These are phyloP conservation scores for Quercus rubra DNA, from an alignment of 306 rosid genomes.

Conservation along the genomic window DNA sequence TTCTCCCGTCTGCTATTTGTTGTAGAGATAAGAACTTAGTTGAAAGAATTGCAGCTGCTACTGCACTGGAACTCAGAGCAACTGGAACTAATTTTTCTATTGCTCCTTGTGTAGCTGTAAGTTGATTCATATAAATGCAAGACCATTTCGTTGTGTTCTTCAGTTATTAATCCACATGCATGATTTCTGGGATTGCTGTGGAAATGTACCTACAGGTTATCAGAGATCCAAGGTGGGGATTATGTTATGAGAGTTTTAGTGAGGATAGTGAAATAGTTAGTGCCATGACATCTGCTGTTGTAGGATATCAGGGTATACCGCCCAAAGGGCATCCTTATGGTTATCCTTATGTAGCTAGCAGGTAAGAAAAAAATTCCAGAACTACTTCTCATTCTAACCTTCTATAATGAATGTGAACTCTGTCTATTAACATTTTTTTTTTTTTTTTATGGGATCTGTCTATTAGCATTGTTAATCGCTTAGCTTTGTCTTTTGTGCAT, in stretches of 20 bases:
- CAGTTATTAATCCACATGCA: too few relatives aligned
- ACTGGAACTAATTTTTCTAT: too few relatives aligned
- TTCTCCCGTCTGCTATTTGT: too few relatives aligned
- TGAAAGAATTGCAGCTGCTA: too few relatives aligned
- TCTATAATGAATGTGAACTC: not conserved
- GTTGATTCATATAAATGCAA: too few relatives aligned
- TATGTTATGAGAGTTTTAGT: conserved; percentile 70
- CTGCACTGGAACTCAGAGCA: too few relatives aligned
- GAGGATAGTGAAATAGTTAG: conserved; percentile 74
- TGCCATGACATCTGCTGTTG: conserved; percentile 62
- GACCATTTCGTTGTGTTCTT: too few relatives aligned
- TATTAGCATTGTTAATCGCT: too few relatives aligned
- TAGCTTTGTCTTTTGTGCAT: too few relatives aligned
- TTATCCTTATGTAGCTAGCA: conserved; percentile 74
- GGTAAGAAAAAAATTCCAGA: conserved; percentile 32
- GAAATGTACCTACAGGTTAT: conserved; percentile 45
- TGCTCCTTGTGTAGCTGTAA: too few relatives aligned
- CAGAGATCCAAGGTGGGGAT: conserved; percentile 94
- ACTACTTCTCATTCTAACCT: not conserved
- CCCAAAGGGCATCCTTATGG: conserved; percentile 62
- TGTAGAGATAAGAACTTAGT: too few relatives aligned
- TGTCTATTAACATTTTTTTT: not conserved
- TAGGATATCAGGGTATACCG: conserved; percentile 79
- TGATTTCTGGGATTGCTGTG: too few relatives aligned
- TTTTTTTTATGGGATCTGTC: not conserved